phyloP scores from a whole-genome alignment of 2,329 filamentous ascomycete species.

The Lecanicillium sp. region DNA sequence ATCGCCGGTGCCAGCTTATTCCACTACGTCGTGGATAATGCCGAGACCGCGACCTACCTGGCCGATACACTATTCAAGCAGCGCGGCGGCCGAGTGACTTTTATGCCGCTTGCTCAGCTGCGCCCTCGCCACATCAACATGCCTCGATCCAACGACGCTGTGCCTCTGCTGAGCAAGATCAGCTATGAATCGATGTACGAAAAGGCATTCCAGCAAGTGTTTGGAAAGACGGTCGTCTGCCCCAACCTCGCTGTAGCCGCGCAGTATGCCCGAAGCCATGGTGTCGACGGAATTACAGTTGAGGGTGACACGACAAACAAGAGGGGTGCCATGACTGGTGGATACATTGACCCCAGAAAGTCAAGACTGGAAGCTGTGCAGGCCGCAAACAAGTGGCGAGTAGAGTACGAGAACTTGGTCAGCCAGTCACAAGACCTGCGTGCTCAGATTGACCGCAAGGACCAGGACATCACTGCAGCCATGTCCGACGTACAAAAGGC shows the following conservation, averaged over 20 bases:
- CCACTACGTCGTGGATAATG: constrained; percentile 91
- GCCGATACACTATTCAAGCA: constrained; percentile 73
- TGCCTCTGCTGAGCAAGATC: constrained; percentile 80
- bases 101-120: constrained; percentile 85
- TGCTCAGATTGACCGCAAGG: constrained; percentile 65
- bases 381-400: constrained; percentile 64
- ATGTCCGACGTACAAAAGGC: constrained; percentile 76
- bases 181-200: constrained; percentile 71
- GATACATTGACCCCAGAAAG: constrained; percentile 78
- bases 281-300: constrained; percentile 85
- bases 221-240: constrained; percentile 91
- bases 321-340: constrained; percentile 89
- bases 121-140: constrained; percentile 64
- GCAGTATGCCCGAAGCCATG: constrained; percentile 87
- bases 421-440: constrained; percentile 59
- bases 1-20: constrained; percentile 90
- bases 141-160: constrained; percentile 78
- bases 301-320: constrained; percentile 95
- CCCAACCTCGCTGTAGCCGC: constrained; percentile 80
- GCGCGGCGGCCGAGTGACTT: constrained; percentile 80
- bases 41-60: constrained; percentile 75
- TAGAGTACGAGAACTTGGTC: constrained; percentile 62
- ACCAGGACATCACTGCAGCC: constrained; percentile 84
- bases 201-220: constrained; percentile 86
- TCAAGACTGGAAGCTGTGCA: constrained; percentile 84